Percentiles rank a stretch among this genome's conserved stretches.
These are phyloP conservation scores for Flueggea neowawraea DNA, from an alignment of 441 rosid genomes.

Conservation along the genomic window DNA sequence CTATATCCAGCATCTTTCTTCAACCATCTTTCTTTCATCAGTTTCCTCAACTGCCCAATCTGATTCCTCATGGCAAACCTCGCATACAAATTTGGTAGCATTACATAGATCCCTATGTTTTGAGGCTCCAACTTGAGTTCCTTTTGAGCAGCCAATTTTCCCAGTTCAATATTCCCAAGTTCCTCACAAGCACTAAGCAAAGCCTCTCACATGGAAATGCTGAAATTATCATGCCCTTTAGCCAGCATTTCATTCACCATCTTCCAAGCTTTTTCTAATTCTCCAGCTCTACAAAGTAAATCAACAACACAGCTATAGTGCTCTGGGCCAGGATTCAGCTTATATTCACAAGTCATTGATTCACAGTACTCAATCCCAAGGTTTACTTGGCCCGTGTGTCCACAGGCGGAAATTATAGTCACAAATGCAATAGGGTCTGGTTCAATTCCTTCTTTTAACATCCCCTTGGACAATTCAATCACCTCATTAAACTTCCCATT, in stretches of 20 bases:
- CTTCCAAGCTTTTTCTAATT: constrained; percentile 25
- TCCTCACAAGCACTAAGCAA: constrained; percentile 45
- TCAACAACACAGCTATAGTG: constrained; percentile 57
- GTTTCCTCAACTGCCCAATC: constrained; percentile 10
- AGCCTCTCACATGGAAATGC: constrained; percentile 54
- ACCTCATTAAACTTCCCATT: too few species aligned
- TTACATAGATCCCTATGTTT: constrained; percentile 41
- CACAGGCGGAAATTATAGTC: too few species aligned
- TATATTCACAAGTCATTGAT: constrained; percentile 34
- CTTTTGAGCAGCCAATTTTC: constrained; percentile 43
- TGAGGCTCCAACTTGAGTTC: constrained; percentile 53
- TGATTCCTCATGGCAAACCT: constrained; percentile 51
- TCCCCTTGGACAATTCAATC: too few species aligned
- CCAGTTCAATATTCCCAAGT: constrained; percentile 40
- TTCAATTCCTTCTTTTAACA: too few species aligned
- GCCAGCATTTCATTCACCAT: constrained; percentile 15
- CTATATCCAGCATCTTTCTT: constrained; percentile 17
- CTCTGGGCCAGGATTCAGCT: constrained; percentile 38
- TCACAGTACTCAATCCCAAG: constrained; percentile 42
- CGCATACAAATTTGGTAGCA: constrained; percentile 53
- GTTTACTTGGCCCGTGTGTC: constrained; percentile 25
- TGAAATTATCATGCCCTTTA: constrained; percentile 21
- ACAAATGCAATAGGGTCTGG: too few species aligned
- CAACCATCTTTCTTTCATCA: too few species aligned
- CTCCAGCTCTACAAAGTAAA: constrained; percentile 52